Evolutionary conservation across 345 rosid genomes (phyloP), one percentile per base, ranked within the genome.

Genomic region (thale cress (Arabidopsis thaliana)): DNA sequence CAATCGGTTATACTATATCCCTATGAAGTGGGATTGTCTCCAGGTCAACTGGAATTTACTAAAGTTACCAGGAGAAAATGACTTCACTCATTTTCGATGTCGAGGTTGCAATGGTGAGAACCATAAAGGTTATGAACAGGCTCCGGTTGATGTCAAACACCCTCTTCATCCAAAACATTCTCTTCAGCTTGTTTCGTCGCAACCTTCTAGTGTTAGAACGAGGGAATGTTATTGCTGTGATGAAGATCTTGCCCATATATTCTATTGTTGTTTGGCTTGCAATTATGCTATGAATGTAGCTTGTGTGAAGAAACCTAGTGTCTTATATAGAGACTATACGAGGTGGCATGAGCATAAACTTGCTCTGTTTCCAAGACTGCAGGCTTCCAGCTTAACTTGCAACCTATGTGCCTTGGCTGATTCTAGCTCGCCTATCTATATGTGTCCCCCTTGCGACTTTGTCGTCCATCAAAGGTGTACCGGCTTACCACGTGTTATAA

Each of bases 91-190:
- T 67, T 67, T 36, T 14, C 3, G 1, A 25, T 67, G 71, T 3
- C 0, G 0, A 23, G 12, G 0, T 24, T 67, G 59, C 23, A 2
- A 36, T 4, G 59, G 58, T 7, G 5, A 65, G 45, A 1, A 34
- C 12, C 70, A 49, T 36, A 4, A 7, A 49, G 12, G 20, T 33
- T 12, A 6, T 4, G 1, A 49, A 2, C 34, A 33, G 13, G 45
- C 44, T 33, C 33, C 45, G 0, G 4, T 11, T 34, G 59, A 50
- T 23, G 7, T 50, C 45, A 50, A 23, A 51, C 48, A 66, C 23
- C 23, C 48, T 23, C 59, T 50, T 50, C 71, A 66, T 66, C 71
- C 55, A 1, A 66, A 51, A 36, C 36, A 66, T 66, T 50, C 33
- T 50, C 71, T 66, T 7, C 48, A 23, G 3, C 46, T 66, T 49